phyloP scores from a whole-genome alignment of 352 stramenopile genomes.

The Phytophthora brassicae region DNA sequence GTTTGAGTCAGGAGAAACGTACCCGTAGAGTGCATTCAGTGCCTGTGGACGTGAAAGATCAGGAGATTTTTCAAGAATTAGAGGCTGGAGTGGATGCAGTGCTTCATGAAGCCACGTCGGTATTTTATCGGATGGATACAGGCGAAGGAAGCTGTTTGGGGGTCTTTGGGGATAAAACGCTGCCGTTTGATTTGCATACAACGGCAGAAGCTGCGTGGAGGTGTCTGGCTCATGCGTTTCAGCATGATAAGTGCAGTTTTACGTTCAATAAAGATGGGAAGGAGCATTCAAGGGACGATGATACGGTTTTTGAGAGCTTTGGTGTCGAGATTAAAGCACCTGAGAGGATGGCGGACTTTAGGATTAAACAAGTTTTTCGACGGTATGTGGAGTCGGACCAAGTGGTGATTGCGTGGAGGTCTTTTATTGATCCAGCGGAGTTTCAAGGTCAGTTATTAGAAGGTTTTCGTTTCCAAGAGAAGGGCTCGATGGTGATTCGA shows the following conservation, averaged over 20 bases:
- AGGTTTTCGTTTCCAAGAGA: conserved; percentile 60
- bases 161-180: conserved; percentile 44
- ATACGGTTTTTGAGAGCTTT: conserved; percentile 67
- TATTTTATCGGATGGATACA: conserved; percentile 33
- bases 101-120: conserved; percentile 38
- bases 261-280: conserved; percentile 29
- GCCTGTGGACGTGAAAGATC: conserved; percentile 26
- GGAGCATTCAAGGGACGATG: conserved; percentile 24
- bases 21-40: conserved; percentile 31
- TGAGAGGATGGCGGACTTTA: conserved; percentile 49
- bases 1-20: conserved; percentile 23
- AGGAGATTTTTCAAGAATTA: conserved; percentile 39
- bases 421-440: conserved; percentile 57
- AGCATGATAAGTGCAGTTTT: conserved; percentile 41
- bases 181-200: conserved; percentile 44
- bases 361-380: conserved; percentile 61
- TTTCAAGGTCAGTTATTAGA: conserved; percentile 49
- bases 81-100: conserved; percentile 34
- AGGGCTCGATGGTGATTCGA: conserved; percentile 61
- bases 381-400: conserved; percentile 60
- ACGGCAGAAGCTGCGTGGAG: conserved; percentile 43
- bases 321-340: conserved; percentile 54
- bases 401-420: conserved; percentile 66
- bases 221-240: conserved; percentile 37
- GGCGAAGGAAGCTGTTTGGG: conserved; percentile 25